Conservation (phyloP, 108 stramenopile genomes). For the Conticribra weissflogii region DNA sequence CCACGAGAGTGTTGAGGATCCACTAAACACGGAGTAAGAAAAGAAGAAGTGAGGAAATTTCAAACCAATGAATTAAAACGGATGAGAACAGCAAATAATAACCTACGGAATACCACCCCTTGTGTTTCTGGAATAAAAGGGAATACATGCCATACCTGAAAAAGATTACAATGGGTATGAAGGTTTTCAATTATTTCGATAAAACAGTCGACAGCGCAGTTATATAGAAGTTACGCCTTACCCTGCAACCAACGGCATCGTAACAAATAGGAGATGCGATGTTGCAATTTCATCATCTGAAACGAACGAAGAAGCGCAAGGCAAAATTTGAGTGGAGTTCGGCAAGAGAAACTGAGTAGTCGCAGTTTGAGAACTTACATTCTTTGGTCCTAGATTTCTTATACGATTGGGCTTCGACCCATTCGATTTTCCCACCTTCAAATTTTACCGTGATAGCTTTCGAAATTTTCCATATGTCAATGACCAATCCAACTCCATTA, state of each 20-base stretch:
- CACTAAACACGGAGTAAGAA: constrained; percentile 35
- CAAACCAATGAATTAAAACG: neutral
- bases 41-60: neutral
- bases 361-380: constrained; percentile 65
- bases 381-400: constrained; percentile 66
- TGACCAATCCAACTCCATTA: constrained; percentile 69
- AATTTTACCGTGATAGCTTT: constrained; percentile 57
- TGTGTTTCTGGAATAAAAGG: constrained; percentile 73
- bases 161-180: constrained; percentile 5
- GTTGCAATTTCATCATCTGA: constrained; percentile 67
- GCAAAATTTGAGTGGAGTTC: too few species aligned
- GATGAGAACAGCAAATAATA: neutral
- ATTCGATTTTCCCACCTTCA: constrained; percentile 57
- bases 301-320: neutral
- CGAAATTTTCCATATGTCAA: constrained; percentile 80
- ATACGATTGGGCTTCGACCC: constrained; percentile 61
- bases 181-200: too few species aligned
- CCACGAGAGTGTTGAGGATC: constrained; percentile 65
- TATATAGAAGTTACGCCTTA: constrained; percentile 8
- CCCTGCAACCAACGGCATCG: constrained; percentile 73
- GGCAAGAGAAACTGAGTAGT: constrained; percentile 24
- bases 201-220: too few species aligned
- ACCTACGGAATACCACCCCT: constrained; percentile 74
- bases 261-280: constrained; percentile 57
- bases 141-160: constrained; percentile 69